phyloP scores from a whole-genome alignment of 2,329 filamentous ascomycete genomes.

The Calonectria naviculata region DNA sequence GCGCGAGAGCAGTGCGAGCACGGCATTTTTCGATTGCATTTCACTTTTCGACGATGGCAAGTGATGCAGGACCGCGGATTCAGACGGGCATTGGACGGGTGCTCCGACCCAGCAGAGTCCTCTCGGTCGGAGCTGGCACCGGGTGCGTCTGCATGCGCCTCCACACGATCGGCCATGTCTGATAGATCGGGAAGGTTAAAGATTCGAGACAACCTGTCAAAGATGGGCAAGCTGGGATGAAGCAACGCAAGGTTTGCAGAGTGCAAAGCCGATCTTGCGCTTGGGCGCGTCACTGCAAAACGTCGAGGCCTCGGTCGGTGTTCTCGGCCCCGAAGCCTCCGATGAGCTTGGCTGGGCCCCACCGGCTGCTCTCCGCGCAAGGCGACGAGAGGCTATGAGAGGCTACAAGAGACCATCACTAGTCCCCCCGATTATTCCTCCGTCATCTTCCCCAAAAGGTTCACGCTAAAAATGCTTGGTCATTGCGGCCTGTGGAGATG shows the following conservation, averaged over 20 bases:
- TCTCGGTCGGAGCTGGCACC: not conserved
- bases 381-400: not conserved
- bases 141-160: not conserved
- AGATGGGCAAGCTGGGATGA: not conserved
- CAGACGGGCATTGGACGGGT: not conserved
- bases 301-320: not conserved
- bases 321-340: not conserved
- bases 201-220: too few relatives aligned
- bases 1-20: constrained; percentile 12
- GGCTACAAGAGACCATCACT: not conserved
- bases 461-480: not conserved
- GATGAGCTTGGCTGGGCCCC: not conserved
- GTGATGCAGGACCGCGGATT: constrained; percentile 18
- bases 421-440: not conserved
- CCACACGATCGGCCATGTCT: not conserved
- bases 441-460: not conserved
- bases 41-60: constrained; percentile 18
- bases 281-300: not conserved
- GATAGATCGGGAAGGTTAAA: not conserved
- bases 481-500: not conserved
- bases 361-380: not conserved
- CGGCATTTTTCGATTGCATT: constrained; percentile 17
- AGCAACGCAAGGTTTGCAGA: not conserved
- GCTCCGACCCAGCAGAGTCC: not conserved
- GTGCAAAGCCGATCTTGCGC: not conserved